These are phyloP conservation scores for Lactarius sp. DNA, from an alignment of 768 basidiomycete genomes.

Conservation along the genomic window DNA sequence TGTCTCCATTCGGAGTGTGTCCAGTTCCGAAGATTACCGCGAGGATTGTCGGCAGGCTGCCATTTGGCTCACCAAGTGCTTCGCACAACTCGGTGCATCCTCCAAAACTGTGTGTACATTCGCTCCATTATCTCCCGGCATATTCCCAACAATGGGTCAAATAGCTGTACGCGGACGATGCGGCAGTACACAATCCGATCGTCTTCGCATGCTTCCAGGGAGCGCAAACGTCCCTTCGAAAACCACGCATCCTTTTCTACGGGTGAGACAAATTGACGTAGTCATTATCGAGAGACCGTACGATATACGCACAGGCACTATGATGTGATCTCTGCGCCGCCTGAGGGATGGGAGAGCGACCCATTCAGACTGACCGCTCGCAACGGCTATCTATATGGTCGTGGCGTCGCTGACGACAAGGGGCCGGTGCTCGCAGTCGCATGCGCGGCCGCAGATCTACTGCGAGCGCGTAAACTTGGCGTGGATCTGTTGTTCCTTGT, in stretches of 20 bases:
- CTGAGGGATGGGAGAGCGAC: slow-evolving; percentile 71
- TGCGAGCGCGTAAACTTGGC: slow-evolving; percentile 65
- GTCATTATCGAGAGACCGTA: background rate
- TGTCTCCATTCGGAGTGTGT: slow-evolving; percentile 83
- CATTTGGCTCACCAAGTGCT: slow-evolving; percentile 84
- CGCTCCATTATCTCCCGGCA: background rate
- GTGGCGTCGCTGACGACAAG: slow-evolving; percentile 92
- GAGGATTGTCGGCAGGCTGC: slow-evolving; percentile 94
- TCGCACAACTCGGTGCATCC: slow-evolving; percentile 83
- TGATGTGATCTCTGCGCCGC: slow-evolving; percentile 86
- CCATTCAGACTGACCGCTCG: slow-evolving; percentile 79
- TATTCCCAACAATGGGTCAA: background rate
- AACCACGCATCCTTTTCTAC: slow-evolving; percentile 84
- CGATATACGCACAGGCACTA: slow-evolving; percentile 65
- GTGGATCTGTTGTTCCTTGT: slow-evolving; percentile 87
- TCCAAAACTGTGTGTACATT: slow-evolving; percentile 33
- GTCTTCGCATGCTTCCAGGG: slow-evolving; percentile 87
- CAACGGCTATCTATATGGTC: slow-evolving; percentile 88
- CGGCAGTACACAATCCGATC: slow-evolving; percentile 62
- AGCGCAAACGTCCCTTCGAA: slow-evolving; percentile 47
- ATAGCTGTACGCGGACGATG: slow-evolving; percentile 73
- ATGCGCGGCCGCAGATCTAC: slow-evolving; percentile 79
- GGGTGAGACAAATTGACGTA: slow-evolving; percentile 48
- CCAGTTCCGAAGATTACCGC: slow-evolving; percentile 55
- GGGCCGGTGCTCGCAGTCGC: slow-evolving; percentile 91